phyloP scores from a whole-genome alignment of 495 filamentous ascomycete genomes.

The Neurospora intermedia region DNA sequence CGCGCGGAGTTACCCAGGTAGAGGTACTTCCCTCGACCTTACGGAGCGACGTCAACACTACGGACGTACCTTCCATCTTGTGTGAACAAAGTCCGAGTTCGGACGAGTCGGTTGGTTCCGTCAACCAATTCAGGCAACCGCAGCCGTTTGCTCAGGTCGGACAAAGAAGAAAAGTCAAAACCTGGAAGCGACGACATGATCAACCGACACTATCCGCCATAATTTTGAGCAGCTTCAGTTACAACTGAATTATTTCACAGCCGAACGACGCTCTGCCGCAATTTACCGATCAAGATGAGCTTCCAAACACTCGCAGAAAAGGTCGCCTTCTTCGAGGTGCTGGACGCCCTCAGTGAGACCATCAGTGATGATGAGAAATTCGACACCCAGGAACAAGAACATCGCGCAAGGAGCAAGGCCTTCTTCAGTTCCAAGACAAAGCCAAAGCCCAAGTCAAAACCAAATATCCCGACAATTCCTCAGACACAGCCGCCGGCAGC shows the following conservation, averaged over 20 bases:
- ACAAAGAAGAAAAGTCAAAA: not conserved
- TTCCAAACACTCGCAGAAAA: conserved; percentile 15
- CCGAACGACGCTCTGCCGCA: not conserved
- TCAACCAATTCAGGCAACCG: not conserved
- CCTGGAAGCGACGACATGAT: not conserved
- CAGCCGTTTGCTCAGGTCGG: not conserved
- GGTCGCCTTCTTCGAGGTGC: conserved; percentile 14
- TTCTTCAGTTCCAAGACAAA: conserved; percentile 13
- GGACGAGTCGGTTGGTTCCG: not conserved
- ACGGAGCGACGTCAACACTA: not conserved
- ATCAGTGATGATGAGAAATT: conserved; percentile 14
- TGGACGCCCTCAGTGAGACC: conserved; percentile 15
- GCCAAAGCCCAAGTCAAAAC: not conserved
- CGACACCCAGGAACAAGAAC: conserved; percentile 10
- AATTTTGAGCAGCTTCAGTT: not conserved
- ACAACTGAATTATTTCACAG: not conserved
- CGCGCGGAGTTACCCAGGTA: not conserved
- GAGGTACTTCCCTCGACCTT: not conserved
- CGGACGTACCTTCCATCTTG: not conserved
- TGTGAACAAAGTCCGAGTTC: not conserved
- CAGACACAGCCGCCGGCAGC: conserved; percentile 2
- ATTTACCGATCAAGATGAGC: conserved; percentile 4
- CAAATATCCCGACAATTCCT: not conserved
- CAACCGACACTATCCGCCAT: not conserved
- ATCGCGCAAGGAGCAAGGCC: conserved; percentile 10